Percentiles rank a stretch among this genome's conserved stretches.
These are phyloP conservation scores for Iberis amara DNA, from an alignment of 441 rosid species.

Conservation along the genomic window DNA sequence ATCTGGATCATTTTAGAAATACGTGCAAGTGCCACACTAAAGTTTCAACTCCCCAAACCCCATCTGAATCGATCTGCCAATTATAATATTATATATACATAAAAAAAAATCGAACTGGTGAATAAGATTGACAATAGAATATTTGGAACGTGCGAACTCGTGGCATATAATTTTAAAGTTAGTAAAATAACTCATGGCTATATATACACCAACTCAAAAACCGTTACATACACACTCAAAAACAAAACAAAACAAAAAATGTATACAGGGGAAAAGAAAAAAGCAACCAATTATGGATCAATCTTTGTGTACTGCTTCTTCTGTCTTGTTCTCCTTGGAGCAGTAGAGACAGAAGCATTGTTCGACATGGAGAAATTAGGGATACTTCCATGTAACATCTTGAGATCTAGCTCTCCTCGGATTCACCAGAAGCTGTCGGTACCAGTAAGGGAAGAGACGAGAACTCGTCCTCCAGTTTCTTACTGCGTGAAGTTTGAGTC, in stretches of 20 bases:
- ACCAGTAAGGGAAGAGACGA: neutral
- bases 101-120: no score
- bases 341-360: slow-evolving; percentile 2
- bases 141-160: neutral
- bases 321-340: slow-evolving; percentile 18
- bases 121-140: no score
- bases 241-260: neutral
- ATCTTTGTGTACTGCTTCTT: slow-evolving; percentile 19
- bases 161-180: neutral
- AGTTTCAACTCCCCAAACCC: no score
- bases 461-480: slow-evolving; percentile 23
- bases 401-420: slow-evolving; percentile 1
- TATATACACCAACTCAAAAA: neutral
- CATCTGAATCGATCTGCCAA: no score
- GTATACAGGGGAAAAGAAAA: slow-evolving; percentile 24
- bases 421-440: slow-evolving; percentile 17
- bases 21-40: no score
- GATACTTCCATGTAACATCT: slow-evolving; percentile 12
- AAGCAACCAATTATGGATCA: slow-evolving; percentile 20
- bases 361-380: slow-evolving; percentile 5
- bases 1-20: no score
- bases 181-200: neutral
- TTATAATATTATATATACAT: no score
- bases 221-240: neutral
- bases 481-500: slow-evolving; percentile 25